A percentile compares a stretch with the other conserved stretches of the same genome.
These are phyloP conservation scores for Gossypium mustelinum DNA, from an alignment of 345 rosid genomes.

Conservation along the genomic window DNA sequence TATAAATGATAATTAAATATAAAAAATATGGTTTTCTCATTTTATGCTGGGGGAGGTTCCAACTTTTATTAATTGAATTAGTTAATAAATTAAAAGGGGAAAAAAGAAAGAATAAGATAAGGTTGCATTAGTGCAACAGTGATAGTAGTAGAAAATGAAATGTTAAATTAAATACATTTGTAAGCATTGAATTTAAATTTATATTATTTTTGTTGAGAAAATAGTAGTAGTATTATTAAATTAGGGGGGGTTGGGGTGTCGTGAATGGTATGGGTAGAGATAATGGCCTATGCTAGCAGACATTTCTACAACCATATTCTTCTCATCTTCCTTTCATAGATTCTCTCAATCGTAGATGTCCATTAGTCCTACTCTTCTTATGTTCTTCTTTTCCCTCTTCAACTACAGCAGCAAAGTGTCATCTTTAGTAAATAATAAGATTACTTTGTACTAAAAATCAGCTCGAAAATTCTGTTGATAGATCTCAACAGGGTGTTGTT, in stretches of 20 bases:
- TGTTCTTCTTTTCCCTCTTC: constrained; percentile 19
- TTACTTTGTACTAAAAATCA: not conserved
- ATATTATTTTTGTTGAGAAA: too few species aligned
- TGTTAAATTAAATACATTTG: too few species aligned
- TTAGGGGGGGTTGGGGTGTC: not conserved
- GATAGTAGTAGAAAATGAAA: too few species aligned
- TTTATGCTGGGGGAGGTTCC: too few species aligned
- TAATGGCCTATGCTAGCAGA: constrained; percentile 44
- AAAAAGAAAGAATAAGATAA: too few species aligned
- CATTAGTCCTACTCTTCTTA: constrained; percentile 26
- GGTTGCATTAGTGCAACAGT: too few species aligned
- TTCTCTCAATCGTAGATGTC: constrained; percentile 32
- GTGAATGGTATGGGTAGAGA: constrained; percentile 9
- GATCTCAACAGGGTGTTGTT: constrained; percentile 19
- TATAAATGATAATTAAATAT: too few species aligned
- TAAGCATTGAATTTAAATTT: too few species aligned
- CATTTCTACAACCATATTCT: constrained; percentile 50
- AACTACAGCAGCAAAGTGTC: not conserved
- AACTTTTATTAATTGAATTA: too few species aligned
- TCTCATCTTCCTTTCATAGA: constrained; percentile 37
- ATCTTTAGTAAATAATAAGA: not conserved
- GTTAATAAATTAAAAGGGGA: too few species aligned
- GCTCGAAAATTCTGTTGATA: constrained; percentile 9
- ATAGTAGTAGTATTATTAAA: not conserved
- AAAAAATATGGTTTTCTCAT: too few species aligned